Evolutionary conservation across 2,329 filamentous ascomycete genomes (phyloP), one percentile per base, ranked within the genome.

Genomic region (Penicillium sp.): DNA sequence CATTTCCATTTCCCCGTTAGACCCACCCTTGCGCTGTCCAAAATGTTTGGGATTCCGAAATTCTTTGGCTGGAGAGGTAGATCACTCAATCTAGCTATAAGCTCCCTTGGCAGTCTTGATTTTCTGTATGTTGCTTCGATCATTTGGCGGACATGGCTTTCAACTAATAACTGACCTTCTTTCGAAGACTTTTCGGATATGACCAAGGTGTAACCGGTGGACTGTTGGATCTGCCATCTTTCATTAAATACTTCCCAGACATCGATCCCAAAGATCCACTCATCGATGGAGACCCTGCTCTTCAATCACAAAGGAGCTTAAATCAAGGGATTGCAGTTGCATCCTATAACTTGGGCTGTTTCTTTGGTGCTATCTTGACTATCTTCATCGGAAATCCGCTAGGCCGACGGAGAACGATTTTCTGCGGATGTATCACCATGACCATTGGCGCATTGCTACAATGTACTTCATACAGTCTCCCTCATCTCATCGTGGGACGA

Each of bases 401-500:
- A 2, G 62, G 62, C 34, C 59, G 62, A 45, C 56, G 60, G 44
- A 49, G 43, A 9, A 61, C 60, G 22, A 64, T 64, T 18, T 61
- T 61, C 38, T 58, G 55, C 18, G 60, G 60, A 24, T 22, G 72
- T 77, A 9, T 79, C 73, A 47, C 74, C 64, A 77, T 59, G 78
- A 75, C 59, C 6, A 57, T 53, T 13, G 62, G 62, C 5, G 62
- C 62, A 2, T 34, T 64, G 5, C 18, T 64, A n/a, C 60, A 63
- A 48, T 50, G 48, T 7, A 64, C 62, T 4, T 39, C 62, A 2
- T 62, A 39, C 21, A 44, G 46, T 3, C 45, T 64, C 1, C 58
- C 75, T 1, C 78, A 80, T 54, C 75, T 80, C 54, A 79, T 80
- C 55, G 64, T 80, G 40, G 78, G 77, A 6, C 70, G 78, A 10